These are phyloP conservation scores for Pisolithus tinctorius DNA, from an alignment of 768 basidiomycete genomes.

Conservation along the genomic window DNA sequence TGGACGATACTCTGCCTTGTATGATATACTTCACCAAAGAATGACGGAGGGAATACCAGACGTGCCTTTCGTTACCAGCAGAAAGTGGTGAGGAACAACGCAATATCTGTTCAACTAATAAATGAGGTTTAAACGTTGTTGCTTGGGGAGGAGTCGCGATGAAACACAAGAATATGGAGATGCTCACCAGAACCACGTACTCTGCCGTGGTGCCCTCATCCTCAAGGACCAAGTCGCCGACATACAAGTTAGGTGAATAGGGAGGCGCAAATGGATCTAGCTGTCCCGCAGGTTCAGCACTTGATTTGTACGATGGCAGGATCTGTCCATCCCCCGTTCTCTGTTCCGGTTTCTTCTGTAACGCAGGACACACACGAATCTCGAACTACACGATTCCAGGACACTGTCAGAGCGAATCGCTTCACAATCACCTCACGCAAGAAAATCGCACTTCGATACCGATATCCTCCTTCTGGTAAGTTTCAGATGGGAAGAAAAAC, in stretches of 20 bases:
- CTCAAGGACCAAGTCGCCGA: slow-evolving; percentile 57
- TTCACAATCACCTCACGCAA: slow-evolving; percentile 1
- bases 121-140: background rate
- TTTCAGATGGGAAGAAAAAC: slow-evolving; percentile 71
- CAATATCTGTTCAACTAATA: slow-evolving; percentile 80
- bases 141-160: background rate
- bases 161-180: background rate
- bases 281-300: slow-evolving; percentile 14
- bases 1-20: slow-evolving; percentile 53
- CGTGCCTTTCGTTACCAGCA: slow-evolving; percentile 81
- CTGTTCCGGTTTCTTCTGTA: slow-evolving; percentile 69
- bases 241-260: slow-evolving; percentile 65
- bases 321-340: slow-evolving; percentile 37
- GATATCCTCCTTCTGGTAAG: slow-evolving; percentile 51
- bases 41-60: background rate
- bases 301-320: slow-evolving; percentile 19
- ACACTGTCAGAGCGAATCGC: background rate
- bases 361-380: slow-evolving; percentile 76
- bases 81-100: slow-evolving; percentile 77
- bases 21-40: background rate
- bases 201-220: slow-evolving; percentile 51
- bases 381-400: slow-evolving; percentile 54
- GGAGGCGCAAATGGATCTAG: slow-evolving; percentile 82
- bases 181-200: slow-evolving; percentile 64
- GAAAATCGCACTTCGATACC: slow-evolving; percentile 52